Evolutionary conservation across 2,329 filamentous ascomycete genomes (phyloP).

Genomic region (Apiospora pterosperma): DNA sequence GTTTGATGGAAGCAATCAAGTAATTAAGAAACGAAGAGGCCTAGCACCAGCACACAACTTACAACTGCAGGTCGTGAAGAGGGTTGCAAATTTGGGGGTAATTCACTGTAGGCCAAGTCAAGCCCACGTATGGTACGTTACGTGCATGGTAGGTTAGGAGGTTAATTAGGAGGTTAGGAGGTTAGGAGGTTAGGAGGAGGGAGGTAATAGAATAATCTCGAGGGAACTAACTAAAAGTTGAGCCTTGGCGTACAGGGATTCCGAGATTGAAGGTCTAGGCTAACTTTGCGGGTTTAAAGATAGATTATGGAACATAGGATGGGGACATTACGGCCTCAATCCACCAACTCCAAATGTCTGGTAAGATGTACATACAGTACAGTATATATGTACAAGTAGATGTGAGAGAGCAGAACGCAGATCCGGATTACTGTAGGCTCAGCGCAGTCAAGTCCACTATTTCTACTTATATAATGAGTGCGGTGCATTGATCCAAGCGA

Average conservation of each 20-base stretch:
- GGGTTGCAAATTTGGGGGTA: not conserved
- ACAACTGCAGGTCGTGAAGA: not conserved
- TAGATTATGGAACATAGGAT: conserved; percentile 2
- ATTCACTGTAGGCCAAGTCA: not conserved
- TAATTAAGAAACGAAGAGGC: not conserved
- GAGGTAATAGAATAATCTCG: not conserved
- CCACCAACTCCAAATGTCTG: not conserved
- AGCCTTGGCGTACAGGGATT: conserved; percentile 1
- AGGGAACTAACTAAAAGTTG: not conserved
- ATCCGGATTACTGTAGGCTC: not conserved
- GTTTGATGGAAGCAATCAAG: not conserved
- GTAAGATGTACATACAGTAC: not conserved
- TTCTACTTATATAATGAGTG: not conserved
- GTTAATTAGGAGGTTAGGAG: too few relatives aligned
- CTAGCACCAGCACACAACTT: not conserved
- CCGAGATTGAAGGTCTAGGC: not conserved
- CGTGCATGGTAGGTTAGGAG: too few relatives aligned
- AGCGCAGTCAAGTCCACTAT: too few relatives aligned
- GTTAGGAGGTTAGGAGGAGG: too few relatives aligned
- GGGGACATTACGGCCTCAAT: not conserved
- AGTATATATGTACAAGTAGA: not conserved
- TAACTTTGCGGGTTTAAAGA: conserved; percentile 2
- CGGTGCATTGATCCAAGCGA: not conserved
- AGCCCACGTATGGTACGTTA: not conserved
- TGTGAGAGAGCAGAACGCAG: not conserved